Percentiles rank a stretch among this genome's conserved stretches.
Conservation (phyloP, 2,329 filamentous ascomycete species). For the Chaetomiaceae sp. region DNA sequence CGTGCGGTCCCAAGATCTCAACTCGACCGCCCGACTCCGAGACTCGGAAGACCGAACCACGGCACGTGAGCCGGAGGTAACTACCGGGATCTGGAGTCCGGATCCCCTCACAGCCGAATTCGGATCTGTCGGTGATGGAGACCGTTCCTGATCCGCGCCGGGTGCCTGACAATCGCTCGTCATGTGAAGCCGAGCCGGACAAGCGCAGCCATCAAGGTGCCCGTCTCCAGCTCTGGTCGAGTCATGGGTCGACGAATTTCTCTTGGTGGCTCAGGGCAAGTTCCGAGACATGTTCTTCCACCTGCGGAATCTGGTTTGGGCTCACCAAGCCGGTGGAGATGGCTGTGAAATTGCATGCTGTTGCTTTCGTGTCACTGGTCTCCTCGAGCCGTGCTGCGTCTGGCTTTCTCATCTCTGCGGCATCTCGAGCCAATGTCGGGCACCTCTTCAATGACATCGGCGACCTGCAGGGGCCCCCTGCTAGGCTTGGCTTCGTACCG, state of each 20-base stretch:
- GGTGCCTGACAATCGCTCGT: conserved; percentile 19
- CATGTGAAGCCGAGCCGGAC: not conserved
- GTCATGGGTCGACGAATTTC: not conserved
- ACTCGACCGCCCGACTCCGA: conserved; percentile 1
- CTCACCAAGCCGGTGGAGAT: not conserved
- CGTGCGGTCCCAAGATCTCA: conserved; percentile 12
- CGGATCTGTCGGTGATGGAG: conserved; percentile 7
- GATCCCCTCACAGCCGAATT: not conserved
- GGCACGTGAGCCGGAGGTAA: conserved; percentile 4
- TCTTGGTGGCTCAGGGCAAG: not conserved
- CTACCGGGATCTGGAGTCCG: not conserved
- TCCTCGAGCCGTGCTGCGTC: not conserved
- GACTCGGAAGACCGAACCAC: conserved; percentile 1
- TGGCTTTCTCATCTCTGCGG: not conserved
- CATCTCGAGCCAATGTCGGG: conserved; percentile 7
- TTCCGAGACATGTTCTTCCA: conserved; percentile 12
- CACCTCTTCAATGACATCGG: conserved; percentile 13
- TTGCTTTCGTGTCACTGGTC: not conserved
- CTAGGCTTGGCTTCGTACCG: not conserved
- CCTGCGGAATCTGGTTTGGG: conserved; percentile 3
- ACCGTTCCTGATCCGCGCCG: conserved; percentile 19
- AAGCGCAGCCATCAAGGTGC: not conserved
- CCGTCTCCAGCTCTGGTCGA: not conserved
- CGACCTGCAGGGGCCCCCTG: conserved; percentile 15
- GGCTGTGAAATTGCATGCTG: not conserved